Base-by-base conservation (phyloP, 2,329 filamentous ascomycete species). In the Aspergillus pseudoglaucus region DNA sequence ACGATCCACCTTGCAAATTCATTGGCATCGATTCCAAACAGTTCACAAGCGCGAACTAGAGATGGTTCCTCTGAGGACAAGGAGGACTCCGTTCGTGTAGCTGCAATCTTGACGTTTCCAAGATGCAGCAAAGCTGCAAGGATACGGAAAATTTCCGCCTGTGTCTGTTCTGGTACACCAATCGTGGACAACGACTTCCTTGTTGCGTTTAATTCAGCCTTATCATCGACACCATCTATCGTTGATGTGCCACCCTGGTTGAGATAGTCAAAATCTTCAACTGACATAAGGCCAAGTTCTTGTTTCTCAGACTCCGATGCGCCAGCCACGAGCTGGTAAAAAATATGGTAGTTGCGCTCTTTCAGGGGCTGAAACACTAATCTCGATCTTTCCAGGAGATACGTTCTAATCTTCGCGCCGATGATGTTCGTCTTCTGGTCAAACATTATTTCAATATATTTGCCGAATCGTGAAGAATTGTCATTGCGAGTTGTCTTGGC, bases 401-500 rank as follows among this genome's bases (percentile, higher is more conserved):
- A 98, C 47, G 90, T 96, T 60, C 93, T 82, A 65, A 98, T 98
- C 75, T 94, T 94, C 48, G 93, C 93, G 58, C 93, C 93, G 64
- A 97, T 96, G 61, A 98, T 98, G 67, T 94, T 93, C 53, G 89
- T 95, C 62, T 85, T 82, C 54, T 88, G 82, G 73, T 97, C 90
- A 70, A 98, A 98, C 89, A 97, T 91, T 67, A 98, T 98, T 75
- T 98, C 93, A 61, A 98, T 97, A 70, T 98, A 98, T 78, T 98
- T 98, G 69, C 93, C 93, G 71, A 98, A 98, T 63, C 93, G 83
- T 38, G 93, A 98, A 40, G 93, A 98, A 74, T 98, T 98, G 74
- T 98, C 93, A 74, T 98, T 98, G 68, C 93, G 82, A 9, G 93
- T 98, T n/a, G 93, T 98, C 75, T 98, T 98, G 47, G 93, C 93